Evolutionary conservation across 148 eudicot genomes (phyloP).

Genomic region (Silene conica): DNA sequence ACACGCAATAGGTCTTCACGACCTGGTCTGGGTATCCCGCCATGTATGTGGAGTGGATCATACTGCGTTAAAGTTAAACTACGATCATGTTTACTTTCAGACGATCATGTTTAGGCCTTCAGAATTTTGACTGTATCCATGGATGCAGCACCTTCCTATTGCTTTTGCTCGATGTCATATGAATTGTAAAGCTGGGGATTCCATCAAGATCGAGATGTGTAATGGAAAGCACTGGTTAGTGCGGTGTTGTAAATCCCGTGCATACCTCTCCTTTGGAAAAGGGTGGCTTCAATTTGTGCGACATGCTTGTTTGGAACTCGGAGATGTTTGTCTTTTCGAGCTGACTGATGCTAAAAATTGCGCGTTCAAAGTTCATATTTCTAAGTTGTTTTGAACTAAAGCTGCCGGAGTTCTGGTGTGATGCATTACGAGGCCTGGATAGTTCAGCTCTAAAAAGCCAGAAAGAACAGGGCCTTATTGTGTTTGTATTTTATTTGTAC

Average conservation of each 20-base stretch:
- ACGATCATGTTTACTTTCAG: too few relatives aligned
- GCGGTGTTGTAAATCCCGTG: constrained; percentile 12
- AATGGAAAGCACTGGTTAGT: constrained; percentile 32
- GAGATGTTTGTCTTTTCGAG: constrained; percentile 46
- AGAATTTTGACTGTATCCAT: background rate
- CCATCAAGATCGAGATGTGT: constrained; percentile 22
- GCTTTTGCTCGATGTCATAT: constrained; percentile 9
- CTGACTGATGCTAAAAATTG: constrained; percentile 14
- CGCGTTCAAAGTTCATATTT: constrained; percentile 19
- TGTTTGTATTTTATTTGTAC: background rate
- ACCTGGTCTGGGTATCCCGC: too few relatives aligned
- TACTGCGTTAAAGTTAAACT: too few relatives aligned
- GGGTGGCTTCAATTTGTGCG: constrained; percentile 36
- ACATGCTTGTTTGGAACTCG: constrained; percentile 25
- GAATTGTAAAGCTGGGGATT: background rate
- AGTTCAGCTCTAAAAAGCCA: too few relatives aligned
- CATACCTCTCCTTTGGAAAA: constrained; percentile 11
- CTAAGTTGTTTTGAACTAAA: background rate
- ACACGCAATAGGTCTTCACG: too few relatives aligned
- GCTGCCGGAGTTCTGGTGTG: background rate
- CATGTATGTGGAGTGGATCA: too few relatives aligned
- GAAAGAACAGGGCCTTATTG: too few relatives aligned
- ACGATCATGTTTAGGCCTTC: too few relatives aligned
- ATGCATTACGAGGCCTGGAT: background rate
- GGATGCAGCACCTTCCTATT: constrained; percentile 2